A percentile compares a stretch with the other conserved stretches of the same genome.
These are phyloP conservation scores for Epichloe scottii DNA, from an alignment of 2,329 filamentous ascomycete genomes.

Conservation along the genomic window DNA sequence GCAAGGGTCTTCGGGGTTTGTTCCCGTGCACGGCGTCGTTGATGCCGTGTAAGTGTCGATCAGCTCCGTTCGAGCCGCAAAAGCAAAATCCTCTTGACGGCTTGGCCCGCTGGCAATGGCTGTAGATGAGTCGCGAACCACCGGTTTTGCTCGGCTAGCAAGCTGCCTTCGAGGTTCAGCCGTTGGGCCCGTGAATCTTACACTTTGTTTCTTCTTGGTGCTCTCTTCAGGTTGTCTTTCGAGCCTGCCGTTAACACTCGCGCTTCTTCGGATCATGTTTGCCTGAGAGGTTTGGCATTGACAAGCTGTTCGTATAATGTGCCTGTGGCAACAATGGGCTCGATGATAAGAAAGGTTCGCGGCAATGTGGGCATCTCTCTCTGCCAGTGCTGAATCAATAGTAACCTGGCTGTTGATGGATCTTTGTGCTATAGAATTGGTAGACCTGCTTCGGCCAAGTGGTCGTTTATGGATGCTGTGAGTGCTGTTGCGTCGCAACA, in stretches of 20 bases:
- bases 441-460: slow-evolving; percentile 41
- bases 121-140: neutral
- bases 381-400: slow-evolving; percentile 35
- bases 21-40: slow-evolving; percentile 16
- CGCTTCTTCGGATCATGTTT: slow-evolving; percentile 10
- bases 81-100: neutral
- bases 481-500: slow-evolving; percentile 38
- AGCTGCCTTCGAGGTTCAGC: slow-evolving; percentile 17
- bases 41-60: neutral
- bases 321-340: slow-evolving; percentile 29
- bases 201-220: slow-evolving; percentile 32
- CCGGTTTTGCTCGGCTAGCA: slow-evolving; percentile 16
- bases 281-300: slow-evolving; percentile 13
- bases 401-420: slow-evolving; percentile 31
- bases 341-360: slow-evolving; percentile 47
- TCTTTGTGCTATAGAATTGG: slow-evolving; percentile 28
- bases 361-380: slow-evolving; percentile 49
- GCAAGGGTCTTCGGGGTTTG: slow-evolving; percentile 35
- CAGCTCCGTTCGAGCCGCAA: neutral
- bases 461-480: slow-evolving; percentile 27
- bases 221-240: slow-evolving; percentile 8
- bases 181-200: slow-evolving; percentile 36
- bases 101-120: neutral
- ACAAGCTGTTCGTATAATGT: neutral
- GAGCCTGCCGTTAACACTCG: slow-evolving; percentile 11